phyloP scores from a whole-genome alignment of 441 rosid species.

The Populus hybrid region DNA sequence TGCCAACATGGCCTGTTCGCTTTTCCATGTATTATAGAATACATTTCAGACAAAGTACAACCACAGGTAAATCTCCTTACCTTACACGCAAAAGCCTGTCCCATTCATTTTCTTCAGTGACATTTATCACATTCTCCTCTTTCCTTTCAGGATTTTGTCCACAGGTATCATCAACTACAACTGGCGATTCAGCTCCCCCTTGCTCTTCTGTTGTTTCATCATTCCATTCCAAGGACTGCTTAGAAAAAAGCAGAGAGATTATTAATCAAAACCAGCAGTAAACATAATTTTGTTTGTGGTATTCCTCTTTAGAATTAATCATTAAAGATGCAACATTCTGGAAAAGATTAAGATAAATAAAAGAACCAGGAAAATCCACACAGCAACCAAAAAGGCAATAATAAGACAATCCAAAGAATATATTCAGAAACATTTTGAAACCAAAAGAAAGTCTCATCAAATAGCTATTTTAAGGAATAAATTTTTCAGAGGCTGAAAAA shows the following conservation, averaged over 20 bases:
- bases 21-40: background rate
- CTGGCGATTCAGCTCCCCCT: slow-evolving; percentile 71
- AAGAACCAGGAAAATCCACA: no score
- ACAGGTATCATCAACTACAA: slow-evolving; percentile 48
- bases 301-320: background rate
- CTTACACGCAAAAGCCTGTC: slow-evolving; percentile 97
- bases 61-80: slow-evolving; percentile 34
- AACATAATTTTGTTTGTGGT: background rate
- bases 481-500: background rate
- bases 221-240: slow-evolving; percentile 94
- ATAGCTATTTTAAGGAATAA: background rate
- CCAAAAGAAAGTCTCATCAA: background rate
- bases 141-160: slow-evolving; percentile 68
- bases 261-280: slow-evolving; percentile 6
- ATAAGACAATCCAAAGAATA: background rate
- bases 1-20: background rate
- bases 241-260: slow-evolving; percentile 14
- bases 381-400: background rate
- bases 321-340: background rate
- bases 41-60: slow-evolving; percentile 1
- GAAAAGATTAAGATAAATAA: background rate
- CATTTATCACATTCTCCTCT: slow-evolving; percentile 51
- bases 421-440: background rate
- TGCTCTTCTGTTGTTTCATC: slow-evolving; percentile 90
- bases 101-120: slow-evolving; percentile 95